Evolutionary conservation across 257 asterid genomes (phyloP), one percentile per base, ranked within the genome.

Genomic region (Solanum tarapatanum): DNA sequence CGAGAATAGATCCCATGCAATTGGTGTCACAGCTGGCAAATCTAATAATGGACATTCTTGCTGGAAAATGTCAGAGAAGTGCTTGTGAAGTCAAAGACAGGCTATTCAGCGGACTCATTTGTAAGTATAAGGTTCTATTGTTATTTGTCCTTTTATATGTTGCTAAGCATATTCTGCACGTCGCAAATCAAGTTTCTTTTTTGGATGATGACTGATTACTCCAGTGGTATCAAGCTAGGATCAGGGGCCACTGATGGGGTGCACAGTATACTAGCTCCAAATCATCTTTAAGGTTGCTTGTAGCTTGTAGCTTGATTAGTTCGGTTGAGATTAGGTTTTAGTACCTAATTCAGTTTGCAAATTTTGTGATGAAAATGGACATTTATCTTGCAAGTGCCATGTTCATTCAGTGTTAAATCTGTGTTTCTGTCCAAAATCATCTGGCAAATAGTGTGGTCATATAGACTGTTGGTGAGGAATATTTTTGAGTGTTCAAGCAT

Each of bases 1-100:
- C 98, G 28, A 89, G 99, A 74, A 91, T 96, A 73, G 99, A 97
- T 89, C 99, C 99, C 37, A 89, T 95, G 94, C 98, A 95, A 83
- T 95, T 97, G 58, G 77, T 93, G 82, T 93, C 99, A n/a, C 99
- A 97, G 89, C 86, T 97, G 89, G 98, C 98, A 73, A 93, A 93
- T 89, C 95, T 97, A 88, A 94, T 96, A 76, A 93, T 94, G 98
- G 97, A 97, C 83, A 89, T 95, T 92, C 96, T 97, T 48, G 94
- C 98, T 60, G 97, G 98, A 84, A 95, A 92, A 88, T 92, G 92
- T 87, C 93, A 91, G 24, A 93, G 83, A 62, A 95, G 93, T 58
- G 91, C 90, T 62, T 91, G 93, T 13, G 94, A 91, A 83, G 88
- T 88, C 87, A 91, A 90, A 91, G 91, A 76, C 88, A 90, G 88